phyloP scores from a whole-genome alignment of 192 early-diverging fungal genomes.

The Coemansia sp. region DNA sequence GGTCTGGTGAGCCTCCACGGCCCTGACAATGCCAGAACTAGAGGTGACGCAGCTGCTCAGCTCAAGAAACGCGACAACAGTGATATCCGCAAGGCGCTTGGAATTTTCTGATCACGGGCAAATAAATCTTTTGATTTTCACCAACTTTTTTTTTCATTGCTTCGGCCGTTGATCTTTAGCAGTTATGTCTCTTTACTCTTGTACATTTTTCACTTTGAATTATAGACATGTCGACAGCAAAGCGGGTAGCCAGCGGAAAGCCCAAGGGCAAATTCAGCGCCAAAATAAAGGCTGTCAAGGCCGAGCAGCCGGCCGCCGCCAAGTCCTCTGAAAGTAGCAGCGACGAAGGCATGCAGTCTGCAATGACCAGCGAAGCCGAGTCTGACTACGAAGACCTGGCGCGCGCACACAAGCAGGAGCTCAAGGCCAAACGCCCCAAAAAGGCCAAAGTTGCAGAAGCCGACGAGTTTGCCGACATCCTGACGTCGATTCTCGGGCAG shows the following conservation, averaged over 20 bases:
- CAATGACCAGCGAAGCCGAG: slow-evolving; percentile 17
- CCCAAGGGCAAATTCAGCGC: slow-evolving; percentile 6
- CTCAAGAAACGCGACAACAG: background rate
- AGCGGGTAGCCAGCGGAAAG: background rate
- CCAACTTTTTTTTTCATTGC: too few relatives aligned
- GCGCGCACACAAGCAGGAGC: slow-evolving; percentile 19
- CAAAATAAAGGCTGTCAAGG: slow-evolving; percentile 1
- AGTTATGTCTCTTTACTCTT: too few relatives aligned
- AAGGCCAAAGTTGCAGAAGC: slow-evolving; percentile 27
- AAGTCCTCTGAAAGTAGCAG: background rate
- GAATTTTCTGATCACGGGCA: background rate
- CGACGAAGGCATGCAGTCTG: slow-evolving; percentile 14
- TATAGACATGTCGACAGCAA: background rate
- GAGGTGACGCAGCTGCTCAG: background rate
- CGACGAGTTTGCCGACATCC: slow-evolving; percentile 32
- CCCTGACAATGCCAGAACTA: background rate
- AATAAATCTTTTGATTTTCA: too few relatives aligned
- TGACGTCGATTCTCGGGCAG: slow-evolving; percentile 44
- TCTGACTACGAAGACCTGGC: slow-evolving; percentile 43
- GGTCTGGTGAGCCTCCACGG: slow-evolving; percentile 29
- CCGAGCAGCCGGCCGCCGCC: background rate
- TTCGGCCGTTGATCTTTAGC: too few relatives aligned
- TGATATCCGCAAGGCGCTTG: background rate
- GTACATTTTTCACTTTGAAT: background rate
- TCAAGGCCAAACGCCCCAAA: slow-evolving; percentile 18